These are phyloP conservation scores for Willaertia magna DNA, from an alignment of 208 protist genomes.

Conservation along the genomic window DNA sequence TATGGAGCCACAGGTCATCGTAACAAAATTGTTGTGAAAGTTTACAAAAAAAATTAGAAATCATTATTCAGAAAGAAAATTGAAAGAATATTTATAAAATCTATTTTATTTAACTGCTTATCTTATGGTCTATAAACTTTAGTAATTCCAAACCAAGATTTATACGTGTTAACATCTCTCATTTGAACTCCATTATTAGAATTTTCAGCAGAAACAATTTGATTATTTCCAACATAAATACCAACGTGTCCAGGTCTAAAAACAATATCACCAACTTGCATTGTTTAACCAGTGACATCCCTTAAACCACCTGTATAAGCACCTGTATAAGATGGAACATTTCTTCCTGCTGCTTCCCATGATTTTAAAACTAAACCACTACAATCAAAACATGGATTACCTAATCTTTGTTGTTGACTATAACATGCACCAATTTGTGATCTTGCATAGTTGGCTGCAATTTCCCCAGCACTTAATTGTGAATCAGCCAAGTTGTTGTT, in stretches of 20 bases:
- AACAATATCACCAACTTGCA: neutral
- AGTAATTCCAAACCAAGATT: neutral
- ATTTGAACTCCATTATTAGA: neutral
- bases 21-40: no score
- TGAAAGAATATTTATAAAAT: no score
- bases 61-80: no score
- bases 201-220: neutral
- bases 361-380: neutral
- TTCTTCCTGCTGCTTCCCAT: neutral
- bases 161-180: neutral
- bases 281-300: neutral
- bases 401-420: neutral
- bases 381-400: neutral
- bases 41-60: no score
- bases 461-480: neutral
- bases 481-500: neutral
- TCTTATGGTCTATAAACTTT: neutral
- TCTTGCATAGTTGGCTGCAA: neutral
- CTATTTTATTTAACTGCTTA: no score
- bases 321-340: neutral
- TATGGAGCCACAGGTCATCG: no score
- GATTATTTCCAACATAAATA: neutral
- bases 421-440: neutral
- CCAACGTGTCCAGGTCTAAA: neutral
- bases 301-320: neutral